phyloP scores from a whole-genome alignment of 495 filamentous ascomycete genomes.

The Neurospora terricola region DNA sequence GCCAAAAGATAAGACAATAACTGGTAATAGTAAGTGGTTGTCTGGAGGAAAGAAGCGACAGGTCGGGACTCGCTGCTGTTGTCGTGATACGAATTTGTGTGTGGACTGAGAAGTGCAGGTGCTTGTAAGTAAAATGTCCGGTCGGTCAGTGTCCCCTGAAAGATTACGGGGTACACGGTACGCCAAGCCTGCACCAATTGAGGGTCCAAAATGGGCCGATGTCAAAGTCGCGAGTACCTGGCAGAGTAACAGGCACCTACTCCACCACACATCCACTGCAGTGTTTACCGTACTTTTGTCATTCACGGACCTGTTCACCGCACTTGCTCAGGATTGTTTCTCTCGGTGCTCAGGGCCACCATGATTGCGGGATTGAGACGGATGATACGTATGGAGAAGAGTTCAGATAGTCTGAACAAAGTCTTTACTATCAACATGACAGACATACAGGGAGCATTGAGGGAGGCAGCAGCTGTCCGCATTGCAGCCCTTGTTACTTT shows the following conservation, averaged over 20 bases:
- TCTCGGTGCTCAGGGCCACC: neutral
- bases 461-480: neutral
- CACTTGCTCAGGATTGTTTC: neutral
- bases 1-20: neutral
- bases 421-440: neutral
- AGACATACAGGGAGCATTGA: neutral
- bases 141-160: neutral
- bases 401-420: neutral
- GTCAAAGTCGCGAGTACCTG: neutral
- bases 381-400: neutral
- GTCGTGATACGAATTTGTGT: neutral
- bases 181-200: neutral
- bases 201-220: neutral
- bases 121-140: neutral
- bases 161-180: neutral
- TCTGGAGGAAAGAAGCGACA: neutral
- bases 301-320: neutral
- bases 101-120: neutral
- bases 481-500: neutral
- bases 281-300: neutral
- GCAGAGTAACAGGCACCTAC: neutral
- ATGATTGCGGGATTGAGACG: neutral
- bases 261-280: neutral
- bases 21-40: neutral
- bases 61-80: neutral